These are phyloP conservation scores for Coemansia sp. DNA, from an alignment of 192 early-diverging fungal genomes.

Conservation along the genomic window DNA sequence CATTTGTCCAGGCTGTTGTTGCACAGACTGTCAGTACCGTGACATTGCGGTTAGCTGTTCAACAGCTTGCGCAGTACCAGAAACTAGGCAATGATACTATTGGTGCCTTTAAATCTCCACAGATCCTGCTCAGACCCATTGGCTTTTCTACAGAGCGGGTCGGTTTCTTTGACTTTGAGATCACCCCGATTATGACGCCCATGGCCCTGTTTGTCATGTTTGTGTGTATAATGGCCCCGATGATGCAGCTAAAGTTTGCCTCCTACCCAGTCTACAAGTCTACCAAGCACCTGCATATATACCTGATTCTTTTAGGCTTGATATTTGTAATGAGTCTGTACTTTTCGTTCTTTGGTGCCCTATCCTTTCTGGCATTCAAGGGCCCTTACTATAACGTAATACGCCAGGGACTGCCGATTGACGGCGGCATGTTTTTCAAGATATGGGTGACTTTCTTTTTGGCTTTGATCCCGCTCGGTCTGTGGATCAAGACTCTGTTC, in stretches of 20 bases:
- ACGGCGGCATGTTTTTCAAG: constrained; percentile 34
- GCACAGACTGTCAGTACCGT: constrained; percentile 6
- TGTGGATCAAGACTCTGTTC: constrained; percentile 35
- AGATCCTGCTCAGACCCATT: constrained; percentile 23
- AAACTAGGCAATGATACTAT: neutral
- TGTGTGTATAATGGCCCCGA: constrained; percentile 16
- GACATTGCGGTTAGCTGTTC: constrained; percentile 13
- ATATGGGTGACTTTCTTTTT: constrained; percentile 33
- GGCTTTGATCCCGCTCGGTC: constrained; percentile 9
- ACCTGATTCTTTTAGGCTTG: constrained; percentile 23
- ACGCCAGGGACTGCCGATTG: constrained; percentile 20
- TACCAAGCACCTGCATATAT: constrained; percentile 26
- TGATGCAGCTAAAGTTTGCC: constrained; percentile 38
- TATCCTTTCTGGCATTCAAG: constrained; percentile 38
- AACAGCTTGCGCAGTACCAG: constrained; percentile 13
- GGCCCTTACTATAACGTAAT: constrained; percentile 26
- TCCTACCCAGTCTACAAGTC: constrained; percentile 26
- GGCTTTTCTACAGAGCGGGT: constrained; percentile 17
- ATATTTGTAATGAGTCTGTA: constrained; percentile 21
- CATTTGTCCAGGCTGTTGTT: constrained; percentile 20
- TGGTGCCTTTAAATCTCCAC: neutral
- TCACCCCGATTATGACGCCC: constrained; percentile 20
- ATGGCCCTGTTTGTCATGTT: constrained; percentile 24
- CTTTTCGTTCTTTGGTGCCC: constrained; percentile 27
- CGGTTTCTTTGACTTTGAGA: constrained; percentile 14